A percentile compares a stretch with the other conserved stretches of the same genome.
Evolutionary conservation across 257 asterid species (phyloP).

Genomic region (Euphrasia confusa): DNA sequence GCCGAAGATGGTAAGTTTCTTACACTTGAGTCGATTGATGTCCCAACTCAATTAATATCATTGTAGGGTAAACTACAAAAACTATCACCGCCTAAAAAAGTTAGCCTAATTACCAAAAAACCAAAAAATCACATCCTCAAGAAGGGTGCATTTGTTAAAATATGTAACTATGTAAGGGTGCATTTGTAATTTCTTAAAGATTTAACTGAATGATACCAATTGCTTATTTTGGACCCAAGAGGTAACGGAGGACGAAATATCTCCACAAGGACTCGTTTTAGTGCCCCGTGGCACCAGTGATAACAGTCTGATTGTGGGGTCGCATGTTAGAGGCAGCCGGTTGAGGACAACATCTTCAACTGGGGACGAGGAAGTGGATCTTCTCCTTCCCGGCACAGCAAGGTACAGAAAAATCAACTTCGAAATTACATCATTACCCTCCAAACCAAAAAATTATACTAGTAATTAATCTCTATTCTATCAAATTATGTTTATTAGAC

Average conservation of each 20-base stretch:
- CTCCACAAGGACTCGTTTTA: constrained; percentile 73
- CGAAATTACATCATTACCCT: no score
- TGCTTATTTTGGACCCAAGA: constrained; percentile 34
- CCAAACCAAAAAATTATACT: no score
- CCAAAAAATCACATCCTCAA: neutral
- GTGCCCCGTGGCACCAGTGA: constrained; percentile 58
- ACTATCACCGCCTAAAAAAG: no score
- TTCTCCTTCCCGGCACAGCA: constrained; percentile 78
- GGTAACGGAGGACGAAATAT: constrained; percentile 58
- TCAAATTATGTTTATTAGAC: constrained; percentile 28
- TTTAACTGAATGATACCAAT: neutral
- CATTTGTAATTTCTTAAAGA: neutral
- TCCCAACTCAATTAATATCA: neutral
- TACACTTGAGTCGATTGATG: neutral
- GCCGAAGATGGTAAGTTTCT: constrained; percentile 58
- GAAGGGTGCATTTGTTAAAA: neutral
- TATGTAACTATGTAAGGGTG: neutral
- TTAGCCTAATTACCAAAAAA: neutral
- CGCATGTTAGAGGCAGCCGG: constrained; percentile 69
- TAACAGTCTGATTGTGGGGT: constrained; percentile 46
- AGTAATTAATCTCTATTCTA: no score
- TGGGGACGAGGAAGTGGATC: constrained; percentile 68
- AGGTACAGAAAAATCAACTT: constrained; percentile 32
- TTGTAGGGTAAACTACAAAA: no score
- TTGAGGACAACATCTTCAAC: constrained; percentile 59